phyloP scores from a whole-genome alignment of 768 basidiomycete genomes.

The Suillus fuscotomentosus region DNA sequence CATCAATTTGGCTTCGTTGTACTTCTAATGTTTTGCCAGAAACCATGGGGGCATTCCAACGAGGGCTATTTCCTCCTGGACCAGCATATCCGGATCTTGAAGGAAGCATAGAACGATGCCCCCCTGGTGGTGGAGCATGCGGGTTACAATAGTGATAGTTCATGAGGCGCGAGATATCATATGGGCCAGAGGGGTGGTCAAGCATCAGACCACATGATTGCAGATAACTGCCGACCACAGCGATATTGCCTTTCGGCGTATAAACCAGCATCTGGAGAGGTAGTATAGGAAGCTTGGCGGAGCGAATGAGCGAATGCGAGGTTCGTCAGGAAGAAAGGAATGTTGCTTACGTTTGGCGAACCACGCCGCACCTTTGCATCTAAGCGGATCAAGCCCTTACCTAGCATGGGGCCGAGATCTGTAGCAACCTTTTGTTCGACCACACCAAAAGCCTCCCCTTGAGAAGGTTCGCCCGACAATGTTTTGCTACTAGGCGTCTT shows the following conservation, averaged over 20 bases:
- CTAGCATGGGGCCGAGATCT: constrained; percentile 78
- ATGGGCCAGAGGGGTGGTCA: constrained; percentile 74
- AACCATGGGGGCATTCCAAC: constrained; percentile 58
- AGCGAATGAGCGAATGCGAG: constrained; percentile 15
- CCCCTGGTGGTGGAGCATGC: constrained; percentile 78
- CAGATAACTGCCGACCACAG: constrained; percentile 76
- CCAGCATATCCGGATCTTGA: constrained; percentile 41
- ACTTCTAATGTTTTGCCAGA: constrained; percentile 83
- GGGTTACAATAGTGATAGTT: constrained; percentile 82
- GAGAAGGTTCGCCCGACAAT: constrained; percentile 49
- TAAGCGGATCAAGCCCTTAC: constrained; percentile 77
- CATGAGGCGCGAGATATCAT: constrained; percentile 57
- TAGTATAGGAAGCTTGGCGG: constrained; percentile 70
- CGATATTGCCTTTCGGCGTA: constrained; percentile 92
- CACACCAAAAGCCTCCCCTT: constrained; percentile 75
- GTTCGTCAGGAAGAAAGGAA: constrained; percentile 11
- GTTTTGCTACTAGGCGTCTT: constrained; percentile 56
- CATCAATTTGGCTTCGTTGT: constrained; percentile 90
- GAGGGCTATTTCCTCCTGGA: constrained; percentile 35
- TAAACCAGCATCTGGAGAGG: constrained; percentile 85
- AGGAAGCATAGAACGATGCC: constrained; percentile 45
- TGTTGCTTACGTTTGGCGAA: constrained; percentile 48
- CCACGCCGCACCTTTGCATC: constrained; percentile 76
- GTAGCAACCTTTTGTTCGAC: constrained; percentile 85
- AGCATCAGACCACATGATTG: constrained; percentile 67